Evolutionary conservation across 805 yeast genomes (phyloP).

Genomic region (Ogataea trehaloabstinens): DNA sequence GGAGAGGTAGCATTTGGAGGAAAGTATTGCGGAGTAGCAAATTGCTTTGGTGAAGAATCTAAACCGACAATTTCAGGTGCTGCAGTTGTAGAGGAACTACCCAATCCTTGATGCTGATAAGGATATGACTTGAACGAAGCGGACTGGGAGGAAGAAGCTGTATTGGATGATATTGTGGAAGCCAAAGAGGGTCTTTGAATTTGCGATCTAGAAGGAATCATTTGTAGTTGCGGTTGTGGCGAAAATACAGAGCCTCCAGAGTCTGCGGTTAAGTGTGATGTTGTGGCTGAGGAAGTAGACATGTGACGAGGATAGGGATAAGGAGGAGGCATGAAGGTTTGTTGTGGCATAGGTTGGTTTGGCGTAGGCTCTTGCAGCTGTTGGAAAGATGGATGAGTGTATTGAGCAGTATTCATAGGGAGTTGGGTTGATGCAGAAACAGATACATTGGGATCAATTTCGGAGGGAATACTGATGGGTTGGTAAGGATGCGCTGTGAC

Average conservation of each 20-base stretch:
- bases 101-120: background rate
- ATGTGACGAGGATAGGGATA: conserved; percentile 1
- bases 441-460: background rate
- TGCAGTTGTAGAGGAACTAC: background rate
- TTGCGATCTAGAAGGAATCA: background rate
- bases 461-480: background rate
- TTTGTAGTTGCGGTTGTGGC: background rate
- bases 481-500: background rate
- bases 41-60: background rate
- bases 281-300: background rate
- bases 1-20: background rate
- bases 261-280: background rate
- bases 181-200: conserved; percentile 1
- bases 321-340: background rate
- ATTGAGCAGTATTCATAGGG: background rate
- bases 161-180: background rate
- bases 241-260: background rate
- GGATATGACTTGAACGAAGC: background rate
- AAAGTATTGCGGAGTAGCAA: background rate
- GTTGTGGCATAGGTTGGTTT: background rate
- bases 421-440: background rate
- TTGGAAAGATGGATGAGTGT: background rate
- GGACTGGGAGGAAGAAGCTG: conserved; percentile 1
- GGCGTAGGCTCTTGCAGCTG: background rate
- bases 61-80: no score